Evolutionary conservation across 2,329 filamentous ascomycete species (phyloP).

Genomic region (Nemania abortiva): DNA sequence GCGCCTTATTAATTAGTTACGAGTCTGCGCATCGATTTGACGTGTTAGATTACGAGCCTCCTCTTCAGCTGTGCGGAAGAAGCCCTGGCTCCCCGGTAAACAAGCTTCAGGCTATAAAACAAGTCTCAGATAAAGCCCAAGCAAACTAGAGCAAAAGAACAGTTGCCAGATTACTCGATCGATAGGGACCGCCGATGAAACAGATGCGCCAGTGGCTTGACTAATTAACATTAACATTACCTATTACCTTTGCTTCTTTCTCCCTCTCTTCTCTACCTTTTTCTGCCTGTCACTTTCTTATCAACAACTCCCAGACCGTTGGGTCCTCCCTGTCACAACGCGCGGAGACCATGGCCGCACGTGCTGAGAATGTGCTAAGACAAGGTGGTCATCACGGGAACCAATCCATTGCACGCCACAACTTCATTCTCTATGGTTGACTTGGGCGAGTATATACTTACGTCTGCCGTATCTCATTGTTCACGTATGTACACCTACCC

Average conservation of each 20-base stretch:
- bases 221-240: not conserved
- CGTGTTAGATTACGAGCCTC: constrained; percentile 1
- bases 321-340: constrained; percentile 15
- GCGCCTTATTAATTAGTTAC: too few relatives aligned
- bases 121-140: constrained; percentile 1
- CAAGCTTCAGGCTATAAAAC: not conserved
- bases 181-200: not conserved
- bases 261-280: not conserved
- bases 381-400: constrained; percentile 26
- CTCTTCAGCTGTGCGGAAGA: not conserved
- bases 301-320: not conserved
- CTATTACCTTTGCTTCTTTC: not conserved
- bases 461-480: not conserved
- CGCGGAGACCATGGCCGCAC: constrained; percentile 32
- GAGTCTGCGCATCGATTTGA: not conserved
- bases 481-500: not conserved
- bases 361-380: constrained; percentile 31
- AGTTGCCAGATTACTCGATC: not conserved
- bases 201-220: not conserved
- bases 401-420: constrained; percentile 36
- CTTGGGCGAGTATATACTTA: not conserved
- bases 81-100: not conserved
- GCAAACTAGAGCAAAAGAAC: not conserved
- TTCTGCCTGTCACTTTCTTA: not conserved
- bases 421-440: constrained; percentile 11